Base-by-base conservation (phyloP, 495 filamentous ascomycete genomes). In the Saxispiralis lemnorum region DNA sequence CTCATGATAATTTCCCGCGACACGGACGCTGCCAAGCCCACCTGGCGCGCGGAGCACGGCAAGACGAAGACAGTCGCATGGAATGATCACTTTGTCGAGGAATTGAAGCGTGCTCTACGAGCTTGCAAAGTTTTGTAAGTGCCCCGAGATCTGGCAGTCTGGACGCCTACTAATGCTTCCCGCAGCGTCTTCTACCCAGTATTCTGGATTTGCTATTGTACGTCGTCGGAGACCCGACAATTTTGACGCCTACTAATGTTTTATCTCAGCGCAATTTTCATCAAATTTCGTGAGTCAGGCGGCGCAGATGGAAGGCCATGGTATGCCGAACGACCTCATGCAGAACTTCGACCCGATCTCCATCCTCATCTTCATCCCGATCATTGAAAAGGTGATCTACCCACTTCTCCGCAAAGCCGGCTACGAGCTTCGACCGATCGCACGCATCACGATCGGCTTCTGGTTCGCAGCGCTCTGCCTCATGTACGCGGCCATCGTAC, bases 381-480 rank as follows among this genome's bases (percentile, higher is more conserved):
- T 84, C 41, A 65, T 79, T 43, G 79, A 83, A 55, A 70, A 70
- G 31, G 37, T 74, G 37, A 45, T 86, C 46, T 86, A 83, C 58
- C 82, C 82, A 0, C 24, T 66, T 12, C 67, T 86, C 37, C 75
- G 78, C 10, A 73, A 65, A 41, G 20, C 69, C n/a, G 66, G 65
- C 50, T 76, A 84, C 51, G 66, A 68, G 45, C 81, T 83, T 62
- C 70, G 65, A 38, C 80, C 80, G 17, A 74, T 86, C 50, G 75
- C 75, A 38, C 77, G 82, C 58, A 88, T 88, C 55, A 68, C 76
- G 6, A 68, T 74, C 4, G 82, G 80, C 28, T 81, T 87, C 59
- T 58, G 74, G 21, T 55, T 82, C 48, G 78, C 72, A 17, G 66
- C 71, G 1, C 43, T 79, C 32, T 72, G 75, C 44, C 81, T 83